A percentile compares a stretch with the other conserved stretches of the same genome.
Evolutionary conservation across 2,329 filamentous ascomycete genomes (phyloP).

Genomic region (Verticillium klebahnii): DNA sequence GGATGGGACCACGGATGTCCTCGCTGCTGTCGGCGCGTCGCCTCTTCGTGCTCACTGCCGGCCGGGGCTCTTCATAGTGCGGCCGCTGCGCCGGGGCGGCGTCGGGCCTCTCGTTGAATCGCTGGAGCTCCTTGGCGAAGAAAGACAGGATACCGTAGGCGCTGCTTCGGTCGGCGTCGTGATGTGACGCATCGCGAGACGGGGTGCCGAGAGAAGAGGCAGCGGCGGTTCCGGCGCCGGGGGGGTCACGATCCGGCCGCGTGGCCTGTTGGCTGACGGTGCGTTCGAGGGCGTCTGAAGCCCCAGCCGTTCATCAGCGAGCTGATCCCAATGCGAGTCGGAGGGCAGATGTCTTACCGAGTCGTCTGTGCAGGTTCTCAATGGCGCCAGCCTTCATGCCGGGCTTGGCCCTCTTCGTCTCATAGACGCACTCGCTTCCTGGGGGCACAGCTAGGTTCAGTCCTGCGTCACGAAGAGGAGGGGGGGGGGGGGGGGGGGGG

Average conservation of each 20-base stretch:
- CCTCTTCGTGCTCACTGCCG: neutral
- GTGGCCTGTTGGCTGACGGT: slow-evolving; percentile 4
- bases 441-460: neutral
- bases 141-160: slow-evolving; percentile 7
- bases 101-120: slow-evolving; percentile 2
- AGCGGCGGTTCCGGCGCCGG: no score
- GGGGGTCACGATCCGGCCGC: neutral
- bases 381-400: slow-evolving; percentile 32
- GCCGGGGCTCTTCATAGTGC: neutral
- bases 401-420: slow-evolving; percentile 26
- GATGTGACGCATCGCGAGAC: neutral
- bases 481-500: neutral
- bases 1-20: neutral
- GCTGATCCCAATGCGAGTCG: neutral
- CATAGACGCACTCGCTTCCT: slow-evolving; percentile 23
- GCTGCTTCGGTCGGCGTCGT: slow-evolving; percentile 1
- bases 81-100: neutral
- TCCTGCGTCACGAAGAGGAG: neutral
- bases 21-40: neutral
- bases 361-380: slow-evolving; percentile 27
- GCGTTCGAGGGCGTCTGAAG: slow-evolving; percentile 14
- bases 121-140: slow-evolving; percentile 7
- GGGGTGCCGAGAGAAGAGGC: neutral
- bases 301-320: neutral
- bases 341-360: slow-evolving; percentile 16